phyloP scores from a whole-genome alignment of 805 yeast species.

The Yarrowia deformans region DNA sequence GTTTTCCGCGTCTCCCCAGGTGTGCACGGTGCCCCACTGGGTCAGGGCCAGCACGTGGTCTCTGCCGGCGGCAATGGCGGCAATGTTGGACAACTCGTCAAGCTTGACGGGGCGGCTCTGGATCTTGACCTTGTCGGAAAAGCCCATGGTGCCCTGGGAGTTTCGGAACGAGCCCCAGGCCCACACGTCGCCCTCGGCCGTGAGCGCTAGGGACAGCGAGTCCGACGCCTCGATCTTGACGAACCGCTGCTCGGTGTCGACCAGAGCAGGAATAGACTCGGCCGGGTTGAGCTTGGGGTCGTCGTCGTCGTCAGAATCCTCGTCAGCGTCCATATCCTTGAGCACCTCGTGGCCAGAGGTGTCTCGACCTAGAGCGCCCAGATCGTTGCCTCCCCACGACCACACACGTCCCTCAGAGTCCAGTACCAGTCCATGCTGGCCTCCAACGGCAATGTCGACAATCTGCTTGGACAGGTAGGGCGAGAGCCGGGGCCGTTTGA shows the following conservation, averaged over 20 bases:
- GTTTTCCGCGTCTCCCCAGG: slow-evolving; percentile 98
- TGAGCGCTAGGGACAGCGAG: slow-evolving; percentile 81
- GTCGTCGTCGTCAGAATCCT: slow-evolving; percentile 62
- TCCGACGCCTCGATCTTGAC: slow-evolving; percentile 92
- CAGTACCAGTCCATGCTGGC: slow-evolving; percentile 89
- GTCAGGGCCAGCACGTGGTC: slow-evolving; percentile 90
- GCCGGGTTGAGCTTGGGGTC: slow-evolving; percentile 87
- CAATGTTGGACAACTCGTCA: slow-evolving; percentile 67
- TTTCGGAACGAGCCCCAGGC: slow-evolving; percentile 95
- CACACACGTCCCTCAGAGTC: slow-evolving; percentile 81
- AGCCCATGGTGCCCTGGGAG: slow-evolving; percentile 85
- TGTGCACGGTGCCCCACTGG: slow-evolving; percentile 81
- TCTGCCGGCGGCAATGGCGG: slow-evolving; percentile 88
- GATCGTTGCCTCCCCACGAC: slow-evolving; percentile 99
- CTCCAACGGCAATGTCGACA: slow-evolving; percentile 92
- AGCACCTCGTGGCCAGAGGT: slow-evolving; percentile 66
- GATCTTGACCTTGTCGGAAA: slow-evolving; percentile 65
- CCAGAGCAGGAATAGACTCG: slow-evolving; percentile 87
- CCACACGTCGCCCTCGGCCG: slow-evolving; percentile 84
- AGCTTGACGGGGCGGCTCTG: slow-evolving; percentile 76
- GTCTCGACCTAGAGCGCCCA: slow-evolving; percentile 89
- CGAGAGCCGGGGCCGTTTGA: slow-evolving; percentile 89
- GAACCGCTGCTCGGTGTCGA: slow-evolving; percentile 64
- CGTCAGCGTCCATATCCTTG: slow-evolving; percentile 71
- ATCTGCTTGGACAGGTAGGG: slow-evolving; percentile 68